Evolutionary conservation across 169 alveolate species (phyloP).

Genomic region (Plasmodium gaboni): DNA sequence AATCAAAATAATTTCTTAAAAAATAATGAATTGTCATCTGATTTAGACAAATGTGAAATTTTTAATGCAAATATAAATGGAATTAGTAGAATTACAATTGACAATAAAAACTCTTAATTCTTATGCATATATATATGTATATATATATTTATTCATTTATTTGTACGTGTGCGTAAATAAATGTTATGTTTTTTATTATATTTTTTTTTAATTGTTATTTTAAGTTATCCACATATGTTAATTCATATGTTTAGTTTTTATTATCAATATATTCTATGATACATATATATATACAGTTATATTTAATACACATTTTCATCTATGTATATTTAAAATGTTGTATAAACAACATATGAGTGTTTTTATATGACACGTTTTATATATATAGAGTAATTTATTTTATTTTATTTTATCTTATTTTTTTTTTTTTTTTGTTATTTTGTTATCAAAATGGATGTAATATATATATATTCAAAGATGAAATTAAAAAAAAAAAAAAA

Average conservation of each 20-base stretch:
- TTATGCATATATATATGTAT: background rate
- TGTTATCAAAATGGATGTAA: background rate
- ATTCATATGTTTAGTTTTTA: background rate
- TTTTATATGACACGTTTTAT: too few species aligned
- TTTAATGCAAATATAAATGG: constrained; percentile 73
- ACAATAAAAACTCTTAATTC: constrained; percentile 25
- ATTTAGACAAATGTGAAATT: constrained; percentile 63
- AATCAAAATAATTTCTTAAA: constrained; percentile 12
- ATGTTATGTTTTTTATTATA: too few species aligned
- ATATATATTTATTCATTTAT: background rate
- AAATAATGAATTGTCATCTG: constrained; percentile 24
- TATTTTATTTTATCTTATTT: background rate
- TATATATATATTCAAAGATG: background rate
- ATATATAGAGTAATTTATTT: background rate
- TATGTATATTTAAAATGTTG: too few species aligned
- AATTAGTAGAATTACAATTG: constrained; percentile 65
- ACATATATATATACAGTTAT: background rate
- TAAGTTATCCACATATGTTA: background rate
- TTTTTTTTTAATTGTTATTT: too few species aligned
- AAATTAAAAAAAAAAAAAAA: background rate
- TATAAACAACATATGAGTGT: too few species aligned
- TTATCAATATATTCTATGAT: background rate
- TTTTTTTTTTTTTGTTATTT: constrained; percentile 13
- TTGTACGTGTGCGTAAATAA: background rate
- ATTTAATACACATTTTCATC: background rate